These are phyloP conservation scores for Wakefieldia striispora DNA, from an alignment of 768 basidiomycete genomes.

Conservation along the genomic window DNA sequence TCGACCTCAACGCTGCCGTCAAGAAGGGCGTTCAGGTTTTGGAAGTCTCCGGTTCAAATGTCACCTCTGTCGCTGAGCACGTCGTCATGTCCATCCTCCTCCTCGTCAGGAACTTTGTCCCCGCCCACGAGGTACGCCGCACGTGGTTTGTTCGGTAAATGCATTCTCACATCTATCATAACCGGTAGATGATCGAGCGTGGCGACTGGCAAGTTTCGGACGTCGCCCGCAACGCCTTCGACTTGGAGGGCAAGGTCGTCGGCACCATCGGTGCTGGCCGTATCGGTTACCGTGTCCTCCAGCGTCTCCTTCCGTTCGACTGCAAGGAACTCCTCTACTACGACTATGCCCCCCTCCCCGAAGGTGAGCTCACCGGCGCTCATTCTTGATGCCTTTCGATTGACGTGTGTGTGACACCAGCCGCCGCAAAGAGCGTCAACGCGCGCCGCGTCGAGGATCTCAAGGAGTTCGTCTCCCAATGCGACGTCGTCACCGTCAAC, in stretches of 20 bases:
- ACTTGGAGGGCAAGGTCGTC: constrained; percentile 85
- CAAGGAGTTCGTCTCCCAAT: constrained; percentile 55
- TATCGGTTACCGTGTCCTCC: constrained; percentile 86
- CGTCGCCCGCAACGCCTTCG: constrained; percentile 78
- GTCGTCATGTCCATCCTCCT: constrained; percentile 87
- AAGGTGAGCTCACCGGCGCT: constrained; percentile 34
- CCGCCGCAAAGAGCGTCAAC: constrained; percentile 61
- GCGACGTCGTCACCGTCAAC: constrained; percentile 81
- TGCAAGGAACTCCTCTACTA: constrained; percentile 88
- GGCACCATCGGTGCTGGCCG: constrained; percentile 82
- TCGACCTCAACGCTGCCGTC: constrained; percentile 85
- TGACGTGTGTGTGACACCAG: constrained; percentile 25
- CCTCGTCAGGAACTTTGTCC: constrained; percentile 85
- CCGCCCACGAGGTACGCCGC: constrained; percentile 64
- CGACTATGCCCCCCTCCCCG: constrained; percentile 72
- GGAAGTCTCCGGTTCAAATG: constrained; percentile 86
- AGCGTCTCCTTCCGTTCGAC: constrained; percentile 77
- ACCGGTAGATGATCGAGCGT: constrained; percentile 60
- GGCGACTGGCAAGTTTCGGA: constrained; percentile 86
- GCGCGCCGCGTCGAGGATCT: constrained; percentile 76
- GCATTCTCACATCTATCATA: background rate
- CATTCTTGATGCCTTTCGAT: background rate
- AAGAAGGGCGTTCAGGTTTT: constrained; percentile 76
- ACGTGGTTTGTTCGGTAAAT: constrained; percentile 2
- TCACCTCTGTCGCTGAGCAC: constrained; percentile 87